Conservation (phyloP, 441 rosid species). For the Pelargonium citronellum region DNA sequence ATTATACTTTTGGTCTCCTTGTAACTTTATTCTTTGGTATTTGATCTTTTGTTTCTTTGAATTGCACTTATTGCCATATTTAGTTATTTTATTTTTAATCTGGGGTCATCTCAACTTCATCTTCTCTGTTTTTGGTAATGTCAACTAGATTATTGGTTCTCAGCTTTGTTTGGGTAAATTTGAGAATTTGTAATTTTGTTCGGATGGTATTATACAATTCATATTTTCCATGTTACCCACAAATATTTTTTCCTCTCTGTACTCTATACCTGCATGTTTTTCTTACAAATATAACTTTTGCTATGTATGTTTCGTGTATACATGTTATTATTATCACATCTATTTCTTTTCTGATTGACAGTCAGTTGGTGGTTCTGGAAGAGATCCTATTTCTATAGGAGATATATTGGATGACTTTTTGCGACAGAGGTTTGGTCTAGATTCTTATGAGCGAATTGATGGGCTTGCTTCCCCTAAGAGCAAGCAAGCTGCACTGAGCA, state of each 20-base stretch:
- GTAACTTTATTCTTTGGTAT: too few species aligned
- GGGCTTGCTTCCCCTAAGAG: slow-evolving; percentile 35
- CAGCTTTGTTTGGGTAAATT: too few species aligned
- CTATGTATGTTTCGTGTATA: not conserved
- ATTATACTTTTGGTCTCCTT: too few species aligned
- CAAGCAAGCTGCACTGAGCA: slow-evolving; percentile 52
- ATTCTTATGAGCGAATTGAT: slow-evolving; percentile 77
- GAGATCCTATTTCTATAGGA: slow-evolving; percentile 46
- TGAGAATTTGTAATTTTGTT: not conserved
- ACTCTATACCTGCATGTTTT: not conserved
- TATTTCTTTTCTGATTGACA: slow-evolving; percentile 30
- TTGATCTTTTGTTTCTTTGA: too few species aligned
- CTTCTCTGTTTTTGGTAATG: too few species aligned
- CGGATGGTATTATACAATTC: not conserved
- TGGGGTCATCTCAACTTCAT: too few species aligned
- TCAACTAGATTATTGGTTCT: too few species aligned
- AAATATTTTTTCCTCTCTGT: not conserved
- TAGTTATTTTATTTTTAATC: too few species aligned
- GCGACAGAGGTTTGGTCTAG: slow-evolving; percentile 67
- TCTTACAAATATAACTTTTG: not conserved
- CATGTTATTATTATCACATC: not conserved
- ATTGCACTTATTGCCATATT: too few species aligned
- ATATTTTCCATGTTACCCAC: slow-evolving; percentile 1
- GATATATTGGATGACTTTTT: slow-evolving; percentile 85
- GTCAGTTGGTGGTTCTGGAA: slow-evolving; percentile 52